These are phyloP conservation scores for Paecilomyces dactylethromorphus DNA, from an alignment of 2,329 filamentous ascomycete species.

Conservation along the genomic window DNA sequence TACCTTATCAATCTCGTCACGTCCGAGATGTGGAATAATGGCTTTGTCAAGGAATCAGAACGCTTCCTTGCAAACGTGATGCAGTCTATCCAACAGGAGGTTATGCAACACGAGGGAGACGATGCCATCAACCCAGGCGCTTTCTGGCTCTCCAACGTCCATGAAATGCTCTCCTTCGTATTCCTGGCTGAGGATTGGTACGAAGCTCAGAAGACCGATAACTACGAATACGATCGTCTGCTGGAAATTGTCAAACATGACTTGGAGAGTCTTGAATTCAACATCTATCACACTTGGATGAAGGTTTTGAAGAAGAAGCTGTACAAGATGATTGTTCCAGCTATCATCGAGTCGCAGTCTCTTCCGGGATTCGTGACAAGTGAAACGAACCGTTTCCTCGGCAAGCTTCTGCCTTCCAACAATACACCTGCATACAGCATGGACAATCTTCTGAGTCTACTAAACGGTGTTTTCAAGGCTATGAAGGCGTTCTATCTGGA, in stretches of 20 bases:
- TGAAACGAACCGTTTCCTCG: conserved; percentile 95
- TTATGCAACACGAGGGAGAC: conserved; percentile 97
- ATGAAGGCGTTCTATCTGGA: conserved; percentile 99
- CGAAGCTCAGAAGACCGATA: conserved; percentile 97
- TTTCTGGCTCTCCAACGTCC: conserved; percentile 98
- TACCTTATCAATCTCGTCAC: conserved; percentile 99
- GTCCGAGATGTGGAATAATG: conserved; percentile 99
- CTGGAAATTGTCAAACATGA: conserved; percentile 99
- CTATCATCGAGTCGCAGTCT: conserved; percentile 98
- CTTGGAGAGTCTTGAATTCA: conserved; percentile 95
- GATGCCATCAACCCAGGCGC: conserved; percentile 95
- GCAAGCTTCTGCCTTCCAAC: conserved; percentile 88
- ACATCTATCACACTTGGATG: conserved; percentile 99
- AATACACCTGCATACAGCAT: conserved; percentile 96
- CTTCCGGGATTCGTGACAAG: conserved; percentile 97
- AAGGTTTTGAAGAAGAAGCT: conserved; percentile 99
- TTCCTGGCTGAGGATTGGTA: conserved; percentile 99
- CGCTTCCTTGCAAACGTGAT: conserved; percentile 98
- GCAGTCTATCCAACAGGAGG: conserved; percentile 98
- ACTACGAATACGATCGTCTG: conserved; percentile 96
- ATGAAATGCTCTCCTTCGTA: conserved; percentile 99
- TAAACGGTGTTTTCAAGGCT: conserved; percentile 96
- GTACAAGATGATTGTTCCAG: conserved; percentile 98
- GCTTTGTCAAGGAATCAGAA: conserved; percentile 98
- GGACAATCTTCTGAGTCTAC: conserved; percentile 91